A percentile compares a stretch with the other conserved stretches of the same genome.
Conservation (phyloP, 352 stramenopile genomes). For the Pythium diclinum region DNA sequence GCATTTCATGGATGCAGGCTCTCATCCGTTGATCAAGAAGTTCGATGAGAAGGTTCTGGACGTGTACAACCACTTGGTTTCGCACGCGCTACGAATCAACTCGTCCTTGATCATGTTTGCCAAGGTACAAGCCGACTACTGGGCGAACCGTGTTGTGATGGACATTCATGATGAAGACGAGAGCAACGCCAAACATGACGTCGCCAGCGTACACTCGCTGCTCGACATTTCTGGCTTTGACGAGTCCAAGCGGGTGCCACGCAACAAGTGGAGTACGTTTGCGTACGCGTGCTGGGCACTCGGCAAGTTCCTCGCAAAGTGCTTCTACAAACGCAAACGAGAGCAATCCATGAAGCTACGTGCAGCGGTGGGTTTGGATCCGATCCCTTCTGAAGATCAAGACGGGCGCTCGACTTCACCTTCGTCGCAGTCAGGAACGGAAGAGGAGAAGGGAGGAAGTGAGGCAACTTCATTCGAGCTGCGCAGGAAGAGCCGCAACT, state of each 20-base stretch:
- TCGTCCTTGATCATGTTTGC: constrained; percentile 80
- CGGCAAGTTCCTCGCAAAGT: constrained; percentile 47
- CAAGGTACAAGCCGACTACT: constrained; percentile 78
- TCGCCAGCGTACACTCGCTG: constrained; percentile 66
- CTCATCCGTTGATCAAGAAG: constrained; percentile 45
- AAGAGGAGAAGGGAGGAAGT: constrained; percentile 17
- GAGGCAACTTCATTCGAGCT: neutral
- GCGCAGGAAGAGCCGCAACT: constrained; percentile 40
- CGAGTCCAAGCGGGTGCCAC: constrained; percentile 54
- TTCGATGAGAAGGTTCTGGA: constrained; percentile 64
- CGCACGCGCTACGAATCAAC: constrained; percentile 59
- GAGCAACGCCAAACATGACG: constrained; percentile 45
- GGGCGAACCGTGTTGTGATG: constrained; percentile 52
- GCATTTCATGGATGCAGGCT: constrained; percentile 40
- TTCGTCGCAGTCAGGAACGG: constrained; percentile 3
- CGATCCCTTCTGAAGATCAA: neutral
- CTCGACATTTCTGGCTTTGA: constrained; percentile 65
- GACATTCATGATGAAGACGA: constrained; percentile 33
- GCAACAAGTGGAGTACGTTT: constrained; percentile 79
- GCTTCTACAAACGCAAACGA: constrained; percentile 27
- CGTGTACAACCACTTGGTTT: constrained; percentile 61
- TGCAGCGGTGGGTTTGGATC: constrained; percentile 7
- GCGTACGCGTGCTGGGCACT: constrained; percentile 61
- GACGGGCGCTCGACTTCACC: neutral
- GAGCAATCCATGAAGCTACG: constrained; percentile 13